These are phyloP conservation scores for Teunomyces panamensis DNA, from an alignment of 805 yeast species.

Conservation along the genomic window DNA sequence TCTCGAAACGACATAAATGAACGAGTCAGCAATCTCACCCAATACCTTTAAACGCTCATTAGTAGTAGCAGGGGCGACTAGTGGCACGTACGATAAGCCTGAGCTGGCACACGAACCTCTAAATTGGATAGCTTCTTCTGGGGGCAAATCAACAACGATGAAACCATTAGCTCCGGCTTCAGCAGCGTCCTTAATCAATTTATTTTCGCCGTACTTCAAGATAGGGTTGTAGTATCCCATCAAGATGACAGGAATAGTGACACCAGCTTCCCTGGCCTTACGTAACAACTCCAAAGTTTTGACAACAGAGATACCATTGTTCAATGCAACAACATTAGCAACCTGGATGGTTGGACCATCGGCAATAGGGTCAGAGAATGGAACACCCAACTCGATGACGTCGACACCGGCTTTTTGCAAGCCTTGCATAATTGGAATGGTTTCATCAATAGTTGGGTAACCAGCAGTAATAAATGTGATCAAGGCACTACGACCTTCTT, in stretches of 20 bases:
- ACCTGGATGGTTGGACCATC: constrained; percentile 97
- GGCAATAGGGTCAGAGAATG: constrained; percentile 97
- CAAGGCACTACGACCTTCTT: constrained; percentile 77
- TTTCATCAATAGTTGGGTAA: constrained; percentile 82
- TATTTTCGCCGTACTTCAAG: constrained; percentile 82
- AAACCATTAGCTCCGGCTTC: constrained; percentile 93
- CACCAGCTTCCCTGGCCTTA: constrained; percentile 77
- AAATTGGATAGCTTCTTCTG: constrained; percentile 92
- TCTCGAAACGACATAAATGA: constrained; percentile 92
- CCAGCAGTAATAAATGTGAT: constrained; percentile 95
- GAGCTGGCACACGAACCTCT: constrained; percentile 65
- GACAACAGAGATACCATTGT: constrained; percentile 74
- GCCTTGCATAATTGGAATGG: constrained; percentile 80
- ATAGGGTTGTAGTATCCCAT: constrained; percentile 99
- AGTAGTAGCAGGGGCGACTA: constrained; percentile 95
- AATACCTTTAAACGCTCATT: constrained; percentile 79
- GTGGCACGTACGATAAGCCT: constrained; percentile 83
- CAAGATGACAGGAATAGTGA: constrained; percentile 81
- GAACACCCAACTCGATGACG: constrained; percentile 90
- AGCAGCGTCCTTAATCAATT: constrained; percentile 73
- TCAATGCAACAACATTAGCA: constrained; percentile 78
- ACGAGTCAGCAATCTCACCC: constrained; percentile 88
- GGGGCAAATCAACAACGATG: constrained; percentile 93
- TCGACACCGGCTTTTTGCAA: constrained; percentile 96
- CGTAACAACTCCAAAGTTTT: constrained; percentile 68